Evolutionary conservation across 768 basidiomycete species (phyloP).

Genomic region (Mycena vulgaris): DNA sequence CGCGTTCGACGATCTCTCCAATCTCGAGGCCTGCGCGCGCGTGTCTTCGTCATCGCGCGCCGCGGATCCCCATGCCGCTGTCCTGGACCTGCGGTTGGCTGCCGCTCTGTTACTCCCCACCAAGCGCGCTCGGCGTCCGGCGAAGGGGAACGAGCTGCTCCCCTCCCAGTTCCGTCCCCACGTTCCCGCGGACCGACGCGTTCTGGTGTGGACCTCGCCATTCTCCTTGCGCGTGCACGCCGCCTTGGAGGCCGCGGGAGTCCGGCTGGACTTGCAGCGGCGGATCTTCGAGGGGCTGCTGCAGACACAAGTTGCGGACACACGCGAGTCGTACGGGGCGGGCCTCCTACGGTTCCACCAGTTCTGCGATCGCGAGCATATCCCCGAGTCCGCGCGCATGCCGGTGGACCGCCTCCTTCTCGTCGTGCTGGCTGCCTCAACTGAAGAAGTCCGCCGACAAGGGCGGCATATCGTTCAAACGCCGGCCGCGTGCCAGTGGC

Average conservation of each 20-base stretch:
- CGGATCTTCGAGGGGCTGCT: not conserved
- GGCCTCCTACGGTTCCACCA: not conserved
- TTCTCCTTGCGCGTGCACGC: not conserved
- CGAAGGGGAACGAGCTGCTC: not conserved
- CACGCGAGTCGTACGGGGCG: not conserved
- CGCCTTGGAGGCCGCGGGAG: no score
- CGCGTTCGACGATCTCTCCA: not conserved
- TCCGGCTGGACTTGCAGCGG: no score
- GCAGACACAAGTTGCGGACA: not conserved
- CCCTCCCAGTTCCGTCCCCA: not conserved
- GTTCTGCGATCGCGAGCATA: not conserved
- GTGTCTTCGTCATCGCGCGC: not conserved
- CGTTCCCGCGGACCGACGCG: conserved; percentile 8
- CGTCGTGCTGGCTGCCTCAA: not conserved
- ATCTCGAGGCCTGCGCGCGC: not conserved
- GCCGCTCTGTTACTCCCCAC: not conserved
- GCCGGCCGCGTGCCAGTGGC: not conserved
- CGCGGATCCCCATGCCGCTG: not conserved
- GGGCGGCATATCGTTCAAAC: no score
- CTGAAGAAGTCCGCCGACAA: not conserved
- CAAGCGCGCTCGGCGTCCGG: not conserved
- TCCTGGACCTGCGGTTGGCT: conserved; percentile 3
- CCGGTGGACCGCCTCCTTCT: not conserved
- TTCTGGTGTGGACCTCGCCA: not conserved
- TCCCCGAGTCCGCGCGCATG: not conserved